Conservation (phyloP, 148 eudicot genomes). For the Pharnaceum exiguum region DNA sequence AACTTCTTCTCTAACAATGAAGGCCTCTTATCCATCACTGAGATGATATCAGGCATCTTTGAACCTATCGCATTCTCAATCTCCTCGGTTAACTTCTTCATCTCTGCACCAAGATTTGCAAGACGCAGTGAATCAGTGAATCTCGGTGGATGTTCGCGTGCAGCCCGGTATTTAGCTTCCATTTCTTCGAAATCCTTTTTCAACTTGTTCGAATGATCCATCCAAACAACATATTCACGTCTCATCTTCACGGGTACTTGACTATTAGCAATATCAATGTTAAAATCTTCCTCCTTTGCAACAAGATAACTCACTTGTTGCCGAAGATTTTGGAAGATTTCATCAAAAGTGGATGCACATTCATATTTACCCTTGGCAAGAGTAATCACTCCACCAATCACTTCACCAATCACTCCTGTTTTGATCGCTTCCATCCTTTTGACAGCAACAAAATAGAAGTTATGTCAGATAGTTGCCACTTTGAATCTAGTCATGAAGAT, state of each 20-base stretch:
- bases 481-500: too few species aligned
- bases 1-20: neutral
- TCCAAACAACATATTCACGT: slow-evolving; percentile 7
- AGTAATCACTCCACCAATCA: too few species aligned
- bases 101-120: slow-evolving; percentile 11
- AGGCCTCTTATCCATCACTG: neutral
- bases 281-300: slow-evolving; percentile 13
- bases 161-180: neutral
- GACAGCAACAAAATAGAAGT: too few species aligned
- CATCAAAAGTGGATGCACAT: slow-evolving; percentile 5
- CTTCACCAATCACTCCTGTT: too few species aligned
- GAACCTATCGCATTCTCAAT: neutral
- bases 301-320: slow-evolving; percentile 9
- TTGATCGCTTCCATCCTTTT: too few species aligned
- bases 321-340: slow-evolving; percentile 13
- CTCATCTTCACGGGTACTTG: neutral
- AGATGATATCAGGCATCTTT: neutral
- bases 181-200: slow-evolving; percentile 5
- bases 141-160: neutral
- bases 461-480: too few species aligned
- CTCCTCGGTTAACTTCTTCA: neutral
- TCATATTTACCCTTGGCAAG: slow-evolving; percentile 1
- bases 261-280: neutral
- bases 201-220: slow-evolving; percentile 5
- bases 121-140: neutral